Evolutionary conservation across 1,284 basidiomycete species (phyloP), one percentile per base, ranked within the genome.

Genomic region (Cryptococcus sp.): DNA sequence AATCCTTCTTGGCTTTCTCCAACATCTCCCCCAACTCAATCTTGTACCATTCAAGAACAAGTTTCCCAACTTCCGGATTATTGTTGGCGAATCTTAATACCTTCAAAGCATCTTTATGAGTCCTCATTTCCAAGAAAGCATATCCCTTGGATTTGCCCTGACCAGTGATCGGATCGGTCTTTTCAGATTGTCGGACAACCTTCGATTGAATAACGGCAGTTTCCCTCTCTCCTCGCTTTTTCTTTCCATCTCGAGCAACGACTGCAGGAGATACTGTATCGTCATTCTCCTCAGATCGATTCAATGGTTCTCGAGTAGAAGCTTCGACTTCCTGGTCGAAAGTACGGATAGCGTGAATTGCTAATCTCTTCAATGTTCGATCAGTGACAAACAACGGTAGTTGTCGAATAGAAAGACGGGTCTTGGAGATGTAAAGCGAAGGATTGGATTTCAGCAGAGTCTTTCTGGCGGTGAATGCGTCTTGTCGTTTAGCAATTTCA

Each of bases 11-110:
- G 34, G 74, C 61, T 19, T 77, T 70, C 67, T 84, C 82, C 45
- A 88, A 67, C 46, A 88, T 72, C 54, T 86, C 85, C 60, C 81
- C 80, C 40, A 91, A 75, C 72, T 93, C 90, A 46, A 85, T 84
- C 61, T 82, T 84, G 85, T 86, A 91, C 92, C 91, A 91, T 50
- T 78, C 78, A 63, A 82, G 80, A 66, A 91, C 83, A 51, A 94
- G 73, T 21, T 72, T 62, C 1, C 80, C 81, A 0, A 87, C 80
- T 1, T 79, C 80, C 0, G 81, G 74, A 67, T 94, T 93, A 68
- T 89, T 94, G 77, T 98, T 99, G 16, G 87, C 85, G 89, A 91
- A 98, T 21, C 94, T 81, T 32, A 98, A 74, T 1, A 97, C 87
- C 41, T 89, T 86, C 31, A 99, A 78, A 2, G 93, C 91, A 67